A percentile compares a stretch with the other conserved stretches of the same genome.
Conservation (phyloP, 108 stramenopile species). For the Asterionellopsis glacialis region DNA sequence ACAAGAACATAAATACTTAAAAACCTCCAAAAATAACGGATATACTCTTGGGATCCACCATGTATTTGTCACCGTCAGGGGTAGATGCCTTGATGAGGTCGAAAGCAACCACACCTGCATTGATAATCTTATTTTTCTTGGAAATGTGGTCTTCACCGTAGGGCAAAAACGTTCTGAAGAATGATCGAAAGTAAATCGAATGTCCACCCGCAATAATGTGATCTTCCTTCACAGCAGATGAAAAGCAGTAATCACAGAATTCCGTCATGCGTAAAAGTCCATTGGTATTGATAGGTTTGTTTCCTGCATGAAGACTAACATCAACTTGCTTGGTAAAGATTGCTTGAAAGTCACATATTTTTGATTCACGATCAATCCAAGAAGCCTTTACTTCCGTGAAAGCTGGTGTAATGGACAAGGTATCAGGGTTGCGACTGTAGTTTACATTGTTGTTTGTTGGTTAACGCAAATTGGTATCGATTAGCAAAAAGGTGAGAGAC, state of each 20-base stretch:
- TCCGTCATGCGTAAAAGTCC: slow-evolving; percentile 72
- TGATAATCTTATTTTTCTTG: slow-evolving; percentile 89
- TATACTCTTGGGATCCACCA: slow-evolving; percentile 75
- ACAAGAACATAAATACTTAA: slow-evolving; percentile 6
- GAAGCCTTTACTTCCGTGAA: slow-evolving; percentile 58
- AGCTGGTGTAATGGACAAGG: slow-evolving; percentile 80
- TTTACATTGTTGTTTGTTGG: slow-evolving; percentile 1
- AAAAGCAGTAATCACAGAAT: slow-evolving; percentile 79
- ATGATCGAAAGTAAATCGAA: slow-evolving; percentile 85
- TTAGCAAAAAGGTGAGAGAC: background rate
- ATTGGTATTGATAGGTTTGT: slow-evolving; percentile 72
- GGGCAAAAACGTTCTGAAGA: slow-evolving; percentile 84
- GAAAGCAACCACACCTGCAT: slow-evolving; percentile 82
- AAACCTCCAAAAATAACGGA: slow-evolving; percentile 83
- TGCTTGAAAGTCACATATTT: slow-evolving; percentile 32
- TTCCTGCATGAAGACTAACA: slow-evolving; percentile 71
- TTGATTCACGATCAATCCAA: slow-evolving; percentile 69
- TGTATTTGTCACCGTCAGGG: slow-evolving; percentile 47
- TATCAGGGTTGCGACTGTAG: slow-evolving; percentile 73
- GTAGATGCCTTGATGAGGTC: slow-evolving; percentile 65
- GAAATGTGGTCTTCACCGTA: slow-evolving; percentile 41
- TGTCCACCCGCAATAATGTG: slow-evolving; percentile 85
- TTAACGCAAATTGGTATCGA: background rate
- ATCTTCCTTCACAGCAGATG: slow-evolving; percentile 45
- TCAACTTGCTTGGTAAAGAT: slow-evolving; percentile 61